Evolutionary conservation across 2,329 filamentous ascomycete genomes (phyloP).

Genomic region (Alternaria angustiovoidea): DNA sequence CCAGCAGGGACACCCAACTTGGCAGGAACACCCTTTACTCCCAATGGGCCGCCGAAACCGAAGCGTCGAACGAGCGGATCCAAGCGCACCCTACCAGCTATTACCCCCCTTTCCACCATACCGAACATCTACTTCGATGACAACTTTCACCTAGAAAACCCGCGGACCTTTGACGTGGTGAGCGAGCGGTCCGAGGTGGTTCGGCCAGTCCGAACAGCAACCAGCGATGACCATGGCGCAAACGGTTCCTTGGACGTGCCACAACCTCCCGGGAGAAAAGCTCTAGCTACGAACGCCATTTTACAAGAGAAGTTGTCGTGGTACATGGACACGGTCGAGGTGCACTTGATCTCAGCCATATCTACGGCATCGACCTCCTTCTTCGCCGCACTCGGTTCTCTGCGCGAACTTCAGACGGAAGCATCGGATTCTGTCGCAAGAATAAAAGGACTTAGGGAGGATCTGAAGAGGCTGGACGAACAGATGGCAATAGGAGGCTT

Average conservation of each 20-base stretch:
- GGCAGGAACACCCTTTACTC: slow-evolving; percentile 52
- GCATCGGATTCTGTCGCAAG: slow-evolving; percentile 88
- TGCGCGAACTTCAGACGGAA: slow-evolving; percentile 90
- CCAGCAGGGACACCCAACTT: slow-evolving; percentile 51
- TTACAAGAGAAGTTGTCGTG: slow-evolving; percentile 97
- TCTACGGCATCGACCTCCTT: slow-evolving; percentile 96
- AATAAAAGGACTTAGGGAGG: slow-evolving; percentile 81
- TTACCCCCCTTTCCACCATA: slow-evolving; percentile 89
- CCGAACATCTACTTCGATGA: slow-evolving; percentile 94
- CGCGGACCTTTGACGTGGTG: slow-evolving; percentile 93
- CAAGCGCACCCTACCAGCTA: slow-evolving; percentile 71
- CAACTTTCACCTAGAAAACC: slow-evolving; percentile 93
- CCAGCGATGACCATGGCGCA: slow-evolving; percentile 61
- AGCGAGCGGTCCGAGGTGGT: slow-evolving; percentile 97
- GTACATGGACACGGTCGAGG: slow-evolving; percentile 99
- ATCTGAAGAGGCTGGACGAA: slow-evolving; percentile 80
- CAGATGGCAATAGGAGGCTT: slow-evolving; percentile 88
- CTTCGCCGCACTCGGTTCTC: slow-evolving; percentile 89
- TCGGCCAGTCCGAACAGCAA: slow-evolving; percentile 62
- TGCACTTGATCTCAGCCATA: slow-evolving; percentile 95
- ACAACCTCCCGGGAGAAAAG: slow-evolving; percentile 70
- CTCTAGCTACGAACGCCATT: slow-evolving; percentile 94
- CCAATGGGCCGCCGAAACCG: slow-evolving; percentile 58
- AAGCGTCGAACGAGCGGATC: slow-evolving; percentile 61
- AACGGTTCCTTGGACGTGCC: slow-evolving; percentile 69